phyloP scores from a whole-genome alignment of 352 stramenopile genomes.

The Phytophthora idaei region DNA sequence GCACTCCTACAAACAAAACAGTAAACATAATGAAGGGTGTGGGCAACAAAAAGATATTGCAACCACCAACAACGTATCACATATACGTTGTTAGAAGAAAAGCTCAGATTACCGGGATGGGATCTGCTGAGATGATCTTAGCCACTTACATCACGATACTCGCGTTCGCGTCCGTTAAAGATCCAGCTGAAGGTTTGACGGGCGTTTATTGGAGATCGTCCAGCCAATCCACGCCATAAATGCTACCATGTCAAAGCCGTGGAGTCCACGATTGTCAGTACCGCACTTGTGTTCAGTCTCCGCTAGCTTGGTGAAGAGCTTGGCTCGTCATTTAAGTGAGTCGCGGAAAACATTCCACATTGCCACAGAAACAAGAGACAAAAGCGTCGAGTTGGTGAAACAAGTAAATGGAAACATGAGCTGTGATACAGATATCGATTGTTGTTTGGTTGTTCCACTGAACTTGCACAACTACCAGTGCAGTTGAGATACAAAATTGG shows the following conservation, averaged over 20 bases:
- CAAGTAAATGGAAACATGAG: not conserved
- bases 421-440: not conserved
- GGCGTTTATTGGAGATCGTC: slow-evolving; percentile 17
- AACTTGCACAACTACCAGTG: too few species aligned
- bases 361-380: slow-evolving; percentile 5
- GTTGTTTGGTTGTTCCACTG: not conserved
- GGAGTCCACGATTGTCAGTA: slow-evolving; percentile 1
- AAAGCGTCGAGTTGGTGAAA: not conserved
- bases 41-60: too few species aligned
- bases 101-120: slow-evolving; percentile 17
- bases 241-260: slow-evolving; percentile 8
- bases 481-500: too few species aligned
- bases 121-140: not conserved
- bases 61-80: not conserved
- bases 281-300: slow-evolving; percentile 6
- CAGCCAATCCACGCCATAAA: slow-evolving; percentile 3
- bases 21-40: too few species aligned
- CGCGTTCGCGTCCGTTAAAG: slow-evolving; percentile 10
- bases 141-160: slow-evolving; percentile 8
- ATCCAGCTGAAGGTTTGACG: slow-evolving; percentile 8
- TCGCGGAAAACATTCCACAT: not conserved
- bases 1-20: too few species aligned
- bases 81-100: slow-evolving; percentile 1
- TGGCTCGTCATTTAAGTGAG: not conserved
- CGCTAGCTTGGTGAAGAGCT: not conserved